Evolutionary conservation across 495 filamentous ascomycete genomes (phyloP).

Genomic region (Xeromyces bisporus): DNA sequence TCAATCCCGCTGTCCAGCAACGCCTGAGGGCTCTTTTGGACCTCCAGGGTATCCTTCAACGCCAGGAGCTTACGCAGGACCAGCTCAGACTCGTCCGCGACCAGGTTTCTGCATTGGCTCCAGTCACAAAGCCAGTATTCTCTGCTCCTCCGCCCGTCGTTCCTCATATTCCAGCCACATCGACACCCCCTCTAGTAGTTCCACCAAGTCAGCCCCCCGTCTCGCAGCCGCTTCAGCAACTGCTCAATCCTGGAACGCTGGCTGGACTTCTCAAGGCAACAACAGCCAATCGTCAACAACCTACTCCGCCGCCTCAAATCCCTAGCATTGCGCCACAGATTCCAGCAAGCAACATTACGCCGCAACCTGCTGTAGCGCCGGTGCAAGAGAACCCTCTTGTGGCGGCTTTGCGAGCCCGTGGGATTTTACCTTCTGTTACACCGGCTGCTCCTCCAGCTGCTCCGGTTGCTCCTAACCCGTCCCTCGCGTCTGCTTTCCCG

Average conservation of each 20-base stretch:
- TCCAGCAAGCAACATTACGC: conserved; percentile 10
- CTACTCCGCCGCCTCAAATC: conserved; percentile 20
- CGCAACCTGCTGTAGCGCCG: conserved; percentile 11
- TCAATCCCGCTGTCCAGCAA: conserved; percentile 54
- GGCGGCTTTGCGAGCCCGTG: conserved; percentile 28
- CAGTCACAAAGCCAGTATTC: conserved; percentile 10
- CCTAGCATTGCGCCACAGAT: conserved; percentile 15
- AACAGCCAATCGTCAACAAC: conserved; percentile 25
- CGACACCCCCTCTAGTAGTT: conserved; percentile 15
- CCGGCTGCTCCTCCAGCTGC: conserved; percentile 13
- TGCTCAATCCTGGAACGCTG: conserved; percentile 31
- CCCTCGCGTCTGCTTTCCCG: conserved; percentile 16
- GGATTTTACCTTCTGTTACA: conserved; percentile 27
- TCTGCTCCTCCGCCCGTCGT: conserved; percentile 8
- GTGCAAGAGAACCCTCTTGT: conserved; percentile 28
- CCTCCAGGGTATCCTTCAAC: conserved; percentile 64
- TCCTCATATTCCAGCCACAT: conserved; percentile 9
- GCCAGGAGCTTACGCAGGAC: conserved; percentile 59
- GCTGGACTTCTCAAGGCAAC: conserved; percentile 34
- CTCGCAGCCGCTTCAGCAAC: conserved; percentile 25
- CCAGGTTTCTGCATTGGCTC: conserved; percentile 54
- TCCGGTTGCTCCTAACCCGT: conserved; percentile 8
- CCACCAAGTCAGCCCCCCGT: conserved; percentile 16
- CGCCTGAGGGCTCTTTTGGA: conserved; percentile 75
- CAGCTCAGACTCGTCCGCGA: conserved; percentile 65